Conservation (phyloP, 352 stramenopile genomes). For the Labyrinthula sp. region DNA sequence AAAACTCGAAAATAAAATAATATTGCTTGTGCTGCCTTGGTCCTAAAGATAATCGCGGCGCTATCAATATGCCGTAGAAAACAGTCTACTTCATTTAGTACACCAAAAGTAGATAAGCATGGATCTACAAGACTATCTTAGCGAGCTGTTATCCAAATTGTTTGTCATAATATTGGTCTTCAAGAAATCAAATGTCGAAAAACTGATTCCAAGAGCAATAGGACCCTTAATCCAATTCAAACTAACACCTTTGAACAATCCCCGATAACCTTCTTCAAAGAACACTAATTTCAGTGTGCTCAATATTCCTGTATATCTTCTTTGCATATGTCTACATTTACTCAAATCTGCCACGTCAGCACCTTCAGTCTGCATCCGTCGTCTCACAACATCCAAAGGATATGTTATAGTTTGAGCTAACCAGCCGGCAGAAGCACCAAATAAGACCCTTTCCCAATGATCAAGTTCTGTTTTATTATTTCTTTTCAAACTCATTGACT, state of each 20-base stretch:
- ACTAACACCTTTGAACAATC: slow-evolving; percentile 59
- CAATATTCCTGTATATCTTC: slow-evolving; percentile 22
- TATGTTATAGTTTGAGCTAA: slow-evolving; percentile 59
- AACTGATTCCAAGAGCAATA: slow-evolving; percentile 58
- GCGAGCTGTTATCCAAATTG: no score
- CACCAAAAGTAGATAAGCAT: no score
- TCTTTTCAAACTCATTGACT: slow-evolving; percentile 37
- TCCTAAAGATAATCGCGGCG: no score
- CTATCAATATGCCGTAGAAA: no score
- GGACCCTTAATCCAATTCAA: slow-evolving; percentile 73
- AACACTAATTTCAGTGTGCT: slow-evolving; percentile 43
- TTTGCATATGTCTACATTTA: neutral
- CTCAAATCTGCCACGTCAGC: slow-evolving; percentile 15
- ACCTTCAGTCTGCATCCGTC: slow-evolving; percentile 62
- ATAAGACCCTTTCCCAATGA: slow-evolving; percentile 50
- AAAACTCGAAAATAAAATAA: no score
- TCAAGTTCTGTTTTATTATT: slow-evolving; percentile 40
- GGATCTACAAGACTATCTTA: no score
- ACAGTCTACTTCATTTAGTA: no score
- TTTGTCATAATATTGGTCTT: slow-evolving; percentile 35
- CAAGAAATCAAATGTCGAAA: slow-evolving; percentile 57
- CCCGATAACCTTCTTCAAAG: slow-evolving; percentile 46
- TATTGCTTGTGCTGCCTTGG: no score
- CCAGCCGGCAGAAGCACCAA: slow-evolving; percentile 50
- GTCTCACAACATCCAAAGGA: slow-evolving; percentile 54